phyloP scores from a whole-genome alignment of 2,329 filamentous ascomycete genomes.

The Samsoniella hepiali region DNA sequence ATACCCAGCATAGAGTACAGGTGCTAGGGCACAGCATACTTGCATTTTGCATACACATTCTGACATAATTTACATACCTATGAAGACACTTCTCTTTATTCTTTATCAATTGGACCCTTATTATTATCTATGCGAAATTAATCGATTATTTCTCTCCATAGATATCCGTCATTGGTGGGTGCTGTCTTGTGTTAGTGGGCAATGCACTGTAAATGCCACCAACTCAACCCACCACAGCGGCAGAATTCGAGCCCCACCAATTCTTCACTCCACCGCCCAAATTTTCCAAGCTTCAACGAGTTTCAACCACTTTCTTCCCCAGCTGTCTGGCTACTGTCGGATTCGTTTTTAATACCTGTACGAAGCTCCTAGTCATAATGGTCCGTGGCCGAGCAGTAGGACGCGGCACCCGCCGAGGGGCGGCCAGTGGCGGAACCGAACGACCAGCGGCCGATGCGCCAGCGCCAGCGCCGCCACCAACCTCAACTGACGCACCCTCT shows the following conservation, averaged over 20 bases:
- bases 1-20: neutral
- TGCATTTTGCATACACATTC: neutral
- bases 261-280: slow-evolving; percentile 27
- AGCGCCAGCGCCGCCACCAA: slow-evolving; percentile 22
- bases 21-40: neutral
- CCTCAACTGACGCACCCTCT: slow-evolving; percentile 19
- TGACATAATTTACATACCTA: neutral
- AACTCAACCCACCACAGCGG: slow-evolving; percentile 20
- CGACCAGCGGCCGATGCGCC: slow-evolving; percentile 22
- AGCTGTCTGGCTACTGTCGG: neutral
- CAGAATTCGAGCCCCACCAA: slow-evolving; percentile 37
- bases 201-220: neutral
- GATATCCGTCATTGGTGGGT: no score
- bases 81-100: no score
- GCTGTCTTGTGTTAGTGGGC: neutral
- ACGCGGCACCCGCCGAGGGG: slow-evolving; percentile 33
- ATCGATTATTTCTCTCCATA: neutral
- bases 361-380: slow-evolving; percentile 25
- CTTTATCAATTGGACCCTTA: no score
- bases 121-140: no score
- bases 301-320: slow-evolving; percentile 22
- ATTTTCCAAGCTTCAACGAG: slow-evolving; percentile 26
- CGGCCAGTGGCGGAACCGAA: slow-evolving; percentile 26
- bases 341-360: neutral
- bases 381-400: slow-evolving; percentile 32